phyloP scores from a whole-genome alignment of 2,329 filamentous ascomycete species.

The Colletotrichum shisoi region DNA sequence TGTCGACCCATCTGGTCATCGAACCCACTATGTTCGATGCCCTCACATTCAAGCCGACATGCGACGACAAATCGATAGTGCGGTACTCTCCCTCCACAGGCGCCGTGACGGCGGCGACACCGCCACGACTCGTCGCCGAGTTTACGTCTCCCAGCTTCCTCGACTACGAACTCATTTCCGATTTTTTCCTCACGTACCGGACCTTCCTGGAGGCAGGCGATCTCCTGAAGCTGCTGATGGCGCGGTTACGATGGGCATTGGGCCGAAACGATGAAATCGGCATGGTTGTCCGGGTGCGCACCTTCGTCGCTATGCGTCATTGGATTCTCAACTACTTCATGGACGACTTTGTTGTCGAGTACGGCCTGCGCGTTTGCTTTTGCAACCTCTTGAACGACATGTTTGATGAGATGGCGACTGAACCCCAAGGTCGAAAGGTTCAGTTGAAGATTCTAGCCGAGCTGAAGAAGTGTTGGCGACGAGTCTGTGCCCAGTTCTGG shows the following conservation, averaged over 20 bases:
- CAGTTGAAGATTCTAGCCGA: slow-evolving; percentile 88
- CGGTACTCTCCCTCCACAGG: slow-evolving; percentile 76
- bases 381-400: slow-evolving; percentile 80
- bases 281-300: slow-evolving; percentile 91
- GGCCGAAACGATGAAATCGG: slow-evolving; percentile 81
- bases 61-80: slow-evolving; percentile 81
- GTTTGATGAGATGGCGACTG: slow-evolving; percentile 62
- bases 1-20: slow-evolving; percentile 61
- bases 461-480: slow-evolving; percentile 95
- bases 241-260: slow-evolving; percentile 86
- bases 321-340: slow-evolving; percentile 99
- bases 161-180: slow-evolving; percentile 95
- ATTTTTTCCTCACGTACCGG: slow-evolving; percentile 96
- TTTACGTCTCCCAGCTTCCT: slow-evolving; percentile 96
- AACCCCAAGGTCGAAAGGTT: slow-evolving; percentile 57
- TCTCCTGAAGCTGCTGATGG: slow-evolving; percentile 82
- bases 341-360: slow-evolving; percentile 87
- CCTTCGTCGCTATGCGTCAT: slow-evolving; percentile 92
- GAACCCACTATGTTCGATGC: slow-evolving; percentile 82
- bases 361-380: slow-evolving; percentile 76
- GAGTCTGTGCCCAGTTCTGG: slow-evolving; percentile 90
- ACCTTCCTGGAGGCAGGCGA: slow-evolving; percentile 81
- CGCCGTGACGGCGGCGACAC: slow-evolving; percentile 87
- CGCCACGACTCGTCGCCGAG: slow-evolving; percentile 89
- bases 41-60: slow-evolving; percentile 78